Evolutionary conservation across 306 rosid genomes (phyloP).

Genomic region (Inga oerstediana): DNA sequence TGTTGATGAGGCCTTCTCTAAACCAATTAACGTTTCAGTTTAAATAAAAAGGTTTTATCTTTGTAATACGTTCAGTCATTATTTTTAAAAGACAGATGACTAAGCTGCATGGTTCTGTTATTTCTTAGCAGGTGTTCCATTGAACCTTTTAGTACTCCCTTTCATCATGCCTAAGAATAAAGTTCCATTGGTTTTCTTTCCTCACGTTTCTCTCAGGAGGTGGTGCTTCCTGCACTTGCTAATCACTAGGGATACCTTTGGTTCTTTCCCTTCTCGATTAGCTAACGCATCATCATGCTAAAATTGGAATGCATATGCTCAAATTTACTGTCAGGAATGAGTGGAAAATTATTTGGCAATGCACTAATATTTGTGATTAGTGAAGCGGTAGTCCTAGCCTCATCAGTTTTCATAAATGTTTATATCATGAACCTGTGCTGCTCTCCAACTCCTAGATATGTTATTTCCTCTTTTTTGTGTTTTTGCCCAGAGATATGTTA

Average conservation of each 20-base stretch:
- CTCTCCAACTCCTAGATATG: background rate
- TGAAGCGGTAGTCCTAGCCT: conserved; percentile 15
- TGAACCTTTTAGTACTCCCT: background rate
- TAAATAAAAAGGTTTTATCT: background rate
- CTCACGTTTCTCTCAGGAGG: background rate
- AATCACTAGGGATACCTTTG: conserved; percentile 2
- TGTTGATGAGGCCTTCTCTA: conserved; percentile 14
- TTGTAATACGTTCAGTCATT: background rate
- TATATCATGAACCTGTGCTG: conserved; percentile 18
- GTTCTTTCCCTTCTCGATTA: conserved; percentile 7
- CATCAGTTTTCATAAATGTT: conserved; percentile 4
- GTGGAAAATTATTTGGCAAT: conserved; percentile 22
- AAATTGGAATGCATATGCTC: conserved; percentile 14
- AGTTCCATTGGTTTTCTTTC: background rate
- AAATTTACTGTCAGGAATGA: conserved; percentile 28
- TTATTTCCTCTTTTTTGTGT: no score
- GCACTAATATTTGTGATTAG: conserved; percentile 16
- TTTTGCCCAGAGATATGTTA: background rate
- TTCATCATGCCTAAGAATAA: background rate
- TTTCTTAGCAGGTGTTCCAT: conserved; percentile 6
- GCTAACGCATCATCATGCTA: conserved; percentile 6
- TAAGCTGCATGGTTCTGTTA: conserved; percentile 8
- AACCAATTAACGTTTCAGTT: background rate
- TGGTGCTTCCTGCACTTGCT: background rate
- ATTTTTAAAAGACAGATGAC: background rate